A percentile compares a stretch with the other conserved stretches of the same genome.
phyloP scores from a whole-genome alignment of 345 rosid species.

The Rhodomyrtus tomentosa region DNA sequence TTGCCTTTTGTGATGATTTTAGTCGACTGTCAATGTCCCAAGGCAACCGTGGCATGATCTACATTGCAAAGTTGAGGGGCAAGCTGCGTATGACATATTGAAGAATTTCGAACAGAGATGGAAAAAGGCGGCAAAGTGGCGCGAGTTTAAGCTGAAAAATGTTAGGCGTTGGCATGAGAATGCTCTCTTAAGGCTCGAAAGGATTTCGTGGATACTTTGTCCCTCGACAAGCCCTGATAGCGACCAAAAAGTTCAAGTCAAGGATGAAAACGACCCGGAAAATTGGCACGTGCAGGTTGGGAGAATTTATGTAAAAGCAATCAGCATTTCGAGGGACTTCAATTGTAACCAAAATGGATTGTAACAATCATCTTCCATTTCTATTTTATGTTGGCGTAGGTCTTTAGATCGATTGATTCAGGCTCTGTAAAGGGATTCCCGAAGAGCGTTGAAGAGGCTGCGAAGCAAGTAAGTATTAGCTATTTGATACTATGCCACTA shows the following conservation, averaged over 20 bases:
- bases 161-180: conserved; percentile 43
- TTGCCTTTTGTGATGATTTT: background rate
- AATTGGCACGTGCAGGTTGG: conserved; percentile 63
- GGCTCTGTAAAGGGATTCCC: conserved; percentile 71
- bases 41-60: conserved; percentile 82
- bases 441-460: conserved; percentile 29
- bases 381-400: conserved; percentile 7
- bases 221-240: conserved; percentile 36
- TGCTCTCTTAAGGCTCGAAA: conserved; percentile 41
- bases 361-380: background rate
- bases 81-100: conserved; percentile 61
- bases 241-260: conserved; percentile 16
- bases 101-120: conserved; percentile 65
- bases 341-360: background rate
- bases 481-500: background rate
- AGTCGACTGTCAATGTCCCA: conserved; percentile 38
- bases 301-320: background rate
- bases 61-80: conserved; percentile 68
- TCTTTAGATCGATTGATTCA: conserved; percentile 70
- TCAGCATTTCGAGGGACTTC: background rate
- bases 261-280: conserved; percentile 40
- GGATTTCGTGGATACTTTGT: conserved; percentile 42
- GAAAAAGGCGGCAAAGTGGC: conserved; percentile 45
- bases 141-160: conserved; percentile 35
- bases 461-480: conserved; percentile 30